Base-by-base conservation (phyloP, 345 rosid genomes). In the Hevea brasiliensis region DNA sequence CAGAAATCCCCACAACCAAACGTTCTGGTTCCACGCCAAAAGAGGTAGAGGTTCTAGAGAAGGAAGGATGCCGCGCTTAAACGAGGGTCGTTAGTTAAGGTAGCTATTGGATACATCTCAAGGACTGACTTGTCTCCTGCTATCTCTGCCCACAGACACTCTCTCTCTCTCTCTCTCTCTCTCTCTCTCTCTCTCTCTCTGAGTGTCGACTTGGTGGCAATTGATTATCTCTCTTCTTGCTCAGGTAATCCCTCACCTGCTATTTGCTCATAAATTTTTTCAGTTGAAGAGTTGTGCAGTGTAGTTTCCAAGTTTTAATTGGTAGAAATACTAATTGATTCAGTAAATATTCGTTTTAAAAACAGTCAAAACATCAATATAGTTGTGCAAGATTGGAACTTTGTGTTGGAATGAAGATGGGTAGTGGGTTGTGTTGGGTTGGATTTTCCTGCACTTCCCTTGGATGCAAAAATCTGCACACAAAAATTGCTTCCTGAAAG, bases 91-190 rank as follows among this genome's bases (percentile, higher is more conserved):
- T 6, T 1, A 32, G 17, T 67, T 15, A 29, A 62, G 9, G 10
- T 37, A 45, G 74, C 68, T 62, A 35, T 45, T 59, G 44, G 65
- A 17, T 59, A 71, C 26, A 59, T 45, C 74, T 65, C 58, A 71
- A 27, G 45, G 65, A 59, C 72, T 1, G 63, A 26, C 13, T 69
- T 21, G 48, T 8, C 63, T 41, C 61, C 32, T 10, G 65, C 65
- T 61, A n/a, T 20, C 23, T 17, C 10, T 50, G n/a, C 37, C 4
- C 37, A 32, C 4, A 32, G 3, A 32, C 37, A 4, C 4, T 2
- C 37, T 4, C 37, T 1, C 37, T 32, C 37, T 32, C 37, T 32
- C 37, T 32, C n/a, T n/a, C n/a, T 15, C 40, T 15, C 5, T 1
- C 18, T 12, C 26, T 0, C 42, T 32, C 40, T 1, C 13, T 10